Evolutionary conservation across 139 green algal species (phyloP).

Genomic region (Ettlia oleoabundans): DNA sequence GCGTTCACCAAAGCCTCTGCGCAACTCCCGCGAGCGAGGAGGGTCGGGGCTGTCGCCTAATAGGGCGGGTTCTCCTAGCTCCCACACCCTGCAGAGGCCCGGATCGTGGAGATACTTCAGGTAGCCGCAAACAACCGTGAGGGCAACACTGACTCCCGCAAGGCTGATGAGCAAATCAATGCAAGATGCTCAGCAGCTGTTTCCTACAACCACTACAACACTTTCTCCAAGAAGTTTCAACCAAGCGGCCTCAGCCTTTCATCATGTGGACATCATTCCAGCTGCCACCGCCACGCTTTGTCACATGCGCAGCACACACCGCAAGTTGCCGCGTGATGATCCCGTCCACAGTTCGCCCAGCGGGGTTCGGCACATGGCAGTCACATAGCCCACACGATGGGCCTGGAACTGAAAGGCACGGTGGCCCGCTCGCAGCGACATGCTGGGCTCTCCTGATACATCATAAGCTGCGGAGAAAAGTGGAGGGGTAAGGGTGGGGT

Average conservation of each 20-base stretch:
- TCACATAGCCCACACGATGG: constrained; percentile 49
- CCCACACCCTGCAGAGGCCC: constrained; percentile 34
- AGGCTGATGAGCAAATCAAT: too few species aligned
- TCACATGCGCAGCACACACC: too few species aligned
- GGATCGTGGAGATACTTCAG: too few species aligned
- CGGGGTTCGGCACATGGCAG: constrained; percentile 47
- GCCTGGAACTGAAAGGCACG: constrained; percentile 46
- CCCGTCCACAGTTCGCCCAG: constrained; percentile 78
- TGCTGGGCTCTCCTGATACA: constrained; percentile 27
- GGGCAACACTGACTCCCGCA: too few species aligned
- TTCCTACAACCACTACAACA: too few species aligned
- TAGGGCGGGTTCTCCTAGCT: constrained; percentile 17
- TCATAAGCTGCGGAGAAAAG: constrained; percentile 23
- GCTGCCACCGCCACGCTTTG: too few species aligned
- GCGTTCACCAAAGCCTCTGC: constrained; percentile 41
- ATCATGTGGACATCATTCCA: neutral
- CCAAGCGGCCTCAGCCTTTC: neutral
- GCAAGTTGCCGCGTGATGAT: constrained; percentile 57
- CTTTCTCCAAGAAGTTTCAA: neutral
- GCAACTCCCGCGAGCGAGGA: constrained; percentile 47
- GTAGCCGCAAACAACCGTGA: too few species aligned
- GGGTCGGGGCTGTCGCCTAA: neutral
- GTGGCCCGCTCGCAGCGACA: neutral
- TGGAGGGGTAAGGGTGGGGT: neutral
- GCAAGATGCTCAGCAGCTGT: neutral